Conservation (phyloP, 2,329 filamentous ascomycete species). For the Camillea tinctor region DNA sequence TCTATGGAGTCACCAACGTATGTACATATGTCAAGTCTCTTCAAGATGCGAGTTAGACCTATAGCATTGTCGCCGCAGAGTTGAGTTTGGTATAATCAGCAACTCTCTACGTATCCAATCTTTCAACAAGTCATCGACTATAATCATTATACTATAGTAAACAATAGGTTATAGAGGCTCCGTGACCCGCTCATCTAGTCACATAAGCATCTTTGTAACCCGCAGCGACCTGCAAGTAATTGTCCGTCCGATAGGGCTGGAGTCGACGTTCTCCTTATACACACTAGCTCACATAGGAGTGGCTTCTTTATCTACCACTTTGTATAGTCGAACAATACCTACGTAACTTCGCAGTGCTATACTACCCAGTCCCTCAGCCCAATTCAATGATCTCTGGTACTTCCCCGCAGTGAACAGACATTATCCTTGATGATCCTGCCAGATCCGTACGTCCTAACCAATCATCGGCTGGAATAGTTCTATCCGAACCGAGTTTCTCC, state of each 20-base stretch:
- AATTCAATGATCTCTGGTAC: not conserved
- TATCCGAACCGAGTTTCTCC: constrained; percentile 9
- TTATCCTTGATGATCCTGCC: not conserved
- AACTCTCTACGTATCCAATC: not conserved
- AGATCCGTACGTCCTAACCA: constrained; percentile 3
- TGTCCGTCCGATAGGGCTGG: not conserved
- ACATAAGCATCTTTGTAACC: not conserved
- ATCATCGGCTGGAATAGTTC: constrained; percentile 2
- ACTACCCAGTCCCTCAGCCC: not conserved
- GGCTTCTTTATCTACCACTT: not conserved
- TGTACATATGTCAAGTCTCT: not conserved
- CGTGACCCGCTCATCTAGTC: not conserved
- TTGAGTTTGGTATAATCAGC: not conserved
- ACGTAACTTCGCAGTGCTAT: not conserved
- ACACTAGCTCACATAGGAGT: not conserved
- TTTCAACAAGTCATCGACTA: not conserved
- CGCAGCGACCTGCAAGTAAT: not conserved
- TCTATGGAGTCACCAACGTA: not conserved
- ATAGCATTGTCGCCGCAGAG: not conserved
- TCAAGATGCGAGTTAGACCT: not conserved
- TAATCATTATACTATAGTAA: not conserved
- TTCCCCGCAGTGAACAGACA: not conserved
- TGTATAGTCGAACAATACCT: not conserved
- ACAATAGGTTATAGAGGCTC: not conserved
- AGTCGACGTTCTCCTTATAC: not conserved